phyloP scores from a whole-genome alignment of 1,284 basidiomycete genomes.

The Uromyces viciae-fabae region DNA sequence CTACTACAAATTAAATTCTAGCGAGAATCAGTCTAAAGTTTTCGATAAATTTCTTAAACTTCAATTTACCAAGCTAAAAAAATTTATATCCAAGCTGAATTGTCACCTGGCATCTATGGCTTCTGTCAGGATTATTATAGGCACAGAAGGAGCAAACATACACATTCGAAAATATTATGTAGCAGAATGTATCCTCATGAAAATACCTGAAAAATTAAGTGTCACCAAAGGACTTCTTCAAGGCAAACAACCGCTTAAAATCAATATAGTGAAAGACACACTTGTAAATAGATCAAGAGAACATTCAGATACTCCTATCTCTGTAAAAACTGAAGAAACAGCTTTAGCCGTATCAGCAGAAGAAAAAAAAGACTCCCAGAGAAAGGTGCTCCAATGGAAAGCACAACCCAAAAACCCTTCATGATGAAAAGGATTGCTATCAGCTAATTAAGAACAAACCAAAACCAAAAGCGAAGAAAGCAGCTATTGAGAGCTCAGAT shows the following conservation, averaged over 20 bases:
- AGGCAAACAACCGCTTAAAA: not conserved
- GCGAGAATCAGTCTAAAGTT: not conserved
- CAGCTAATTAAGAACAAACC: not conserved
- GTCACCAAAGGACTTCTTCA: not conserved
- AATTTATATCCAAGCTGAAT: not conserved
- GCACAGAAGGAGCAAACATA: not conserved
- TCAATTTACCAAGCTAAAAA: not conserved
- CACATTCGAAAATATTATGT: not conserved
- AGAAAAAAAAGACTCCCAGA: not conserved
- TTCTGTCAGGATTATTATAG: not conserved
- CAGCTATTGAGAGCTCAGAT: not conserved
- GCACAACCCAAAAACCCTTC: not conserved
- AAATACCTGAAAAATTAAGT: not conserved
- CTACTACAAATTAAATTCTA: not conserved
- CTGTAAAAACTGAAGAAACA: not conserved
- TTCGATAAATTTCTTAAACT: not conserved
- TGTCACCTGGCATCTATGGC: not conserved
- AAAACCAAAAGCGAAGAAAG: not conserved
- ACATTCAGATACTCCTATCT: not conserved
- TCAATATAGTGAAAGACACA: not conserved
- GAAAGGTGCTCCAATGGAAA: not conserved
- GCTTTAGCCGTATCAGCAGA: no score
- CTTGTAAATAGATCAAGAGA: not conserved
- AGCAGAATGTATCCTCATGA: not conserved
- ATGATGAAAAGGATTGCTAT: not conserved